Evolutionary conservation across 140 eudicot genomes (phyloP).

Genomic region (Senecio squalidus): DNA sequence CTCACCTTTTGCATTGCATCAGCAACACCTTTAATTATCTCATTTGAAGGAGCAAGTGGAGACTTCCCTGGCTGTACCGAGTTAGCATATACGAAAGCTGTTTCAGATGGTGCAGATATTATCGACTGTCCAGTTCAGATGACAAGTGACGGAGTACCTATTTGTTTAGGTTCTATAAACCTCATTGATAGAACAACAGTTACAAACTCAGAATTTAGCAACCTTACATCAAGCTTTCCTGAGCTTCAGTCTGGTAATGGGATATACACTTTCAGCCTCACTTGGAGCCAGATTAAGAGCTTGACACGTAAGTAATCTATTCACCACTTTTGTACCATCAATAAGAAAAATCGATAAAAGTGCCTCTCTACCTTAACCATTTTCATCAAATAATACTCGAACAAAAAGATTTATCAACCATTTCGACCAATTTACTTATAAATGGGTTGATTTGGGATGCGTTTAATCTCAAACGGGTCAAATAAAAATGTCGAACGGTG

Average conservation of each 20-base stretch:
- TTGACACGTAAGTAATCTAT: constrained; percentile 51
- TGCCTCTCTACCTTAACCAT: too few relatives aligned
- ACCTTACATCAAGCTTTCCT: constrained; percentile 25
- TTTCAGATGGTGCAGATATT: constrained; percentile 77
- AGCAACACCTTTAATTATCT: constrained; percentile 55
- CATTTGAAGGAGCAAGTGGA: constrained; percentile 89
- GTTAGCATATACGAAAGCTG: constrained; percentile 56
- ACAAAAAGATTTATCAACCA: too few relatives aligned
- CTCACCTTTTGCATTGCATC: constrained; percentile 18
- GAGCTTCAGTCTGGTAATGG: constrained; percentile 43
- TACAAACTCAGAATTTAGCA: constrained; percentile 27
- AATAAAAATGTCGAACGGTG: too few relatives aligned
- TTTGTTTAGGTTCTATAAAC: constrained; percentile 73
- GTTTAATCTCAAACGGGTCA: too few relatives aligned
- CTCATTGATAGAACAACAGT: constrained; percentile 59
- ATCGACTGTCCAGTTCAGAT: constrained; percentile 87
- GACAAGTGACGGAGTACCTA: constrained; percentile 65
- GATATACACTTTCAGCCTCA: constrained; percentile 62
- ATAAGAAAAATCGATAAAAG: too few relatives aligned
- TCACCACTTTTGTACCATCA: too few relatives aligned
- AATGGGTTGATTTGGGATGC: too few relatives aligned
- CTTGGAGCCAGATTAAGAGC: constrained; percentile 56
- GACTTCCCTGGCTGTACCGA: constrained; percentile 85
- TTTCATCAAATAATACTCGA: too few relatives aligned
- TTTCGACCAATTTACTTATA: too few relatives aligned